Evolutionary conservation across 805 yeast genomes (phyloP), one percentile per base, ranked within the genome.

Genomic region (Sugiyamaella marilandica): DNA sequence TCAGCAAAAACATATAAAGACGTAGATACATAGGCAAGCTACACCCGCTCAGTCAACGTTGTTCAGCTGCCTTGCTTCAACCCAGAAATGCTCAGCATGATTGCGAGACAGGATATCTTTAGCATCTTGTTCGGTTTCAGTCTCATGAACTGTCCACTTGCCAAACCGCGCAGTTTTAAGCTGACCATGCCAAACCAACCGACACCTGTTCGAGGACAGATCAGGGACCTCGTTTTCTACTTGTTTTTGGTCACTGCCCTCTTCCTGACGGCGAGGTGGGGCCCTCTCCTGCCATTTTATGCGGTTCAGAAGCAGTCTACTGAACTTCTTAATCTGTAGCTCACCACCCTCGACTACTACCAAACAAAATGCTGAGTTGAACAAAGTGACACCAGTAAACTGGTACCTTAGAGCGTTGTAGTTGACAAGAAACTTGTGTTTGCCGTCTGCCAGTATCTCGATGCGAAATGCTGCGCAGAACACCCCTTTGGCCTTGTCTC

Each of bases 271-370:
- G 1, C 56, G 52, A 2, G 74, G 73, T 2, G 62, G 58, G 5
- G 72, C 80, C 45, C 71, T 70, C 54, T 79, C 81, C 4, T 75
- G 73, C 97, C 97, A 91, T 35, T 78, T 73, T 50, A 88, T 84
- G 52, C 96, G 72, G 35, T 72, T 71, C 47, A 74, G 63, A 61
- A 90, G 60, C 47, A 90, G 70, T 55, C 79, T 82, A 50, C 80
- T 81, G 67, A 80, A 90, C 59, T 80, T 80, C n/a, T 72, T 74
- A 19, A 86, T 68, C 35, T 81, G 73, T 55, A 82, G 82, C 32
- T 72, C 77, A 0, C 85, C 83, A 0, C 97, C 97, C 60, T 87
- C 92, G 1, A 81, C 84, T 1, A 92, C 72, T 0, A 92, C 75
- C 39, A 91, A 62, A 37, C 79, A 79, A 55, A 80, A 76, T 7